Evolutionary conservation across 164 flowering plant genomes (phyloP), one percentile per base, ranked within the genome.

Genomic region (Kingdonia uniflora): DNA sequence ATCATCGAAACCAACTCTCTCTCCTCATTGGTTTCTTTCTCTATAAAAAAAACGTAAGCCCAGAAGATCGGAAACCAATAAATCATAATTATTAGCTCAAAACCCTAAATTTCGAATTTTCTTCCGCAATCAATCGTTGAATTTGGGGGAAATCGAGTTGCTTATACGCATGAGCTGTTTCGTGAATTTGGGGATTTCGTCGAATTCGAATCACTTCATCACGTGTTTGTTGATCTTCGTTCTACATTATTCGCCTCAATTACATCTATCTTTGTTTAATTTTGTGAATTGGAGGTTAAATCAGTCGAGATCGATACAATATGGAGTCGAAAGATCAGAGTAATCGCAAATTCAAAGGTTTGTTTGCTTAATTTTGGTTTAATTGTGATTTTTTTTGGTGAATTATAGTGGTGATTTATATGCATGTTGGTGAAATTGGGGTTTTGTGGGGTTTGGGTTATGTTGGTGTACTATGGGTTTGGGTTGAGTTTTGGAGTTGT

Each of bases 91-190:
- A 3, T 8, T 3, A 29, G 8, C 8, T 8, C 8, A 4, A 29
- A 29, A 29, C 35, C 35, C 35, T 29, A 29, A 29, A 29, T 29
- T 8, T 3, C 35, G 8, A 29, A 8, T 29, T 29, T 29, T 29
- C 6, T 3, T 29, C 4, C 8, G 4, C 8, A 20, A 13, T 20
- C 19, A 11, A 52, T 54, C 21, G 19, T 42, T 44, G 25, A 26
- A 40, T 24, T 22, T 39, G n/a, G 6, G 8, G 17, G 19, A 7
- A 21, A 42, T 45, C 17, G 17, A 42, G 26, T 38, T n/a, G n/a
- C n/a, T n/a, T 55, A 59, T 59, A 57, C 80, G 92, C 74, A 84
- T 87, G 92, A 87, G 79, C 85, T 75, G 87, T 69, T 79, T 67
- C 71, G 73, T 76, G 25, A 73, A 76, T 42, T 80, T 76, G 68